Evolutionary conservation across 2,329 filamentous ascomycete genomes (phyloP).

Genomic region (Arthrocladium fulminans): DNA sequence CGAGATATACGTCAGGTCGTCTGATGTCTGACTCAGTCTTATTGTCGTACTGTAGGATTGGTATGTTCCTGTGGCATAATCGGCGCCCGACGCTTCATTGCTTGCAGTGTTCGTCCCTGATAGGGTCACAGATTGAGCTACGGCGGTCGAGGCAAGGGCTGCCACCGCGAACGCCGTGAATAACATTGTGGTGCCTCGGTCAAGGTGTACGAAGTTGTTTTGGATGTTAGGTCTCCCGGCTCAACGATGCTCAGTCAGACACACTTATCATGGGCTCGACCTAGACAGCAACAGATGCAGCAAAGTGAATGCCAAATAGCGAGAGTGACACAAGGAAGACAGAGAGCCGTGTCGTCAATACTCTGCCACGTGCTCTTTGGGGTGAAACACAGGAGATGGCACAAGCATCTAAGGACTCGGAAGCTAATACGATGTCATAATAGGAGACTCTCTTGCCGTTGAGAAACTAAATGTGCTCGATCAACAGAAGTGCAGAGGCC

Average conservation of each 20-base stretch:
- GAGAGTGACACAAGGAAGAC: no score
- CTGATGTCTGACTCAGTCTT: neutral
- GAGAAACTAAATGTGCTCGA: no score
- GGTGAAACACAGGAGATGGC: no score
- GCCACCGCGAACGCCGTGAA: neutral
- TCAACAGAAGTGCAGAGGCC: no score
- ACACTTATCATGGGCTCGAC: no score
- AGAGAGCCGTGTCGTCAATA: no score
- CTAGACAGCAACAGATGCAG: no score
- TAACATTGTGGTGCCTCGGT: neutral
- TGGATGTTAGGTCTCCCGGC: neutral
- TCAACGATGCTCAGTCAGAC: neutral
- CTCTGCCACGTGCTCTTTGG: no score
- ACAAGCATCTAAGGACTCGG: neutral
- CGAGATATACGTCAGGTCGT: slow-evolving; percentile 15
- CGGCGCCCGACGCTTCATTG: slow-evolving; percentile 18
- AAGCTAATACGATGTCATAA: neutral
- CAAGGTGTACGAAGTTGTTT: neutral
- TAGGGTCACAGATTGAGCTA: slow-evolving; percentile 5
- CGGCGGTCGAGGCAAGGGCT: neutral
- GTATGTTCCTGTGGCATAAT: slow-evolving; percentile 16
- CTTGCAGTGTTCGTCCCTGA: slow-evolving; percentile 12
- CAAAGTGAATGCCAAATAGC: no score
- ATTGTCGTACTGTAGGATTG: neutral
- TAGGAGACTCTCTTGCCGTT: no score